Conservation (phyloP, 1,139 yeast species). For the Yamadazyma trypodendri region DNA sequence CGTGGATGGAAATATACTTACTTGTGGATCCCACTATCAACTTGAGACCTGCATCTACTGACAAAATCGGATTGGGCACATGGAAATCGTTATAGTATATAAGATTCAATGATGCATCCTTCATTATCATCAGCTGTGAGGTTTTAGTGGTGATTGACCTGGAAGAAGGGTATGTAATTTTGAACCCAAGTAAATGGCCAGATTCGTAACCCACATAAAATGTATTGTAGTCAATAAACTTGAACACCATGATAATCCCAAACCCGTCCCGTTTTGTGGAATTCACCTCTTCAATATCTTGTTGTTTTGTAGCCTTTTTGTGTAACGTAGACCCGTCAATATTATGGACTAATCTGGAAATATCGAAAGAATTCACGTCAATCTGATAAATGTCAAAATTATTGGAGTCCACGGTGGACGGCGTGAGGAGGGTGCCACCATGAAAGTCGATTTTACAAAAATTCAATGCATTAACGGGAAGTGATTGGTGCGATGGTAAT, state of each 20-base stretch:
- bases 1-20: conserved; percentile 30
- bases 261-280: conserved; percentile 31
- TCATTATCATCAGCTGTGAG: conserved; percentile 9
- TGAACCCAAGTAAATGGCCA: conserved; percentile 46
- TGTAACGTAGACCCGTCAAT: conserved; percentile 21
- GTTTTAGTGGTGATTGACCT: conserved; percentile 1
- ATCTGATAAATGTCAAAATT: conserved; percentile 51
- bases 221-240: conserved; percentile 26
- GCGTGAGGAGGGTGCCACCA: conserved; percentile 37
- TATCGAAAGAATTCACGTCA: conserved; percentile 18
- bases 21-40: conserved; percentile 46
- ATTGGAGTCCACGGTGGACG: conserved; percentile 53
- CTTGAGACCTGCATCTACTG: conserved; percentile 24
- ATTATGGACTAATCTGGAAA: conserved; percentile 28
- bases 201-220: conserved; percentile 57
- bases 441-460: conserved; percentile 49
- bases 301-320: conserved; percentile 3
- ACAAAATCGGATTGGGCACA: conserved; percentile 52
- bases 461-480: conserved; percentile 58
- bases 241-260: conserved; percentile 56
- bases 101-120: conserved; percentile 14
- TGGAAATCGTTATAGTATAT: conserved; percentile 30
- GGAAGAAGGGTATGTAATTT: conserved; percentile 6
- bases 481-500: conserved; percentile 24
- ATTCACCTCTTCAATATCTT: conserved; percentile 13